Base-by-base conservation (phyloP, 805 yeast genomes). In the Vanderwaltozyma polyspora region DNA sequence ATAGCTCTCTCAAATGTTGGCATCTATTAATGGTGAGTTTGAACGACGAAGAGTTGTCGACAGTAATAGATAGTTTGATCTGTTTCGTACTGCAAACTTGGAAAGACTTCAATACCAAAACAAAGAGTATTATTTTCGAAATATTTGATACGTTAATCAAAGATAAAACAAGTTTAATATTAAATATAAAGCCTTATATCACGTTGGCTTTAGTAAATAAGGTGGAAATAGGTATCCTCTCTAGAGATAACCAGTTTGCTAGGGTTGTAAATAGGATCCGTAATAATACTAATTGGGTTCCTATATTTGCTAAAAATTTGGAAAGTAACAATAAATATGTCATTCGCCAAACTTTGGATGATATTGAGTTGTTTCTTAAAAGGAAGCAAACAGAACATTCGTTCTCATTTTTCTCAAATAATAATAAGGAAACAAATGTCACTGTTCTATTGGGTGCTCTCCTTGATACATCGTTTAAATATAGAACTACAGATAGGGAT, bases 61-160 rank as follows among this genome's bases (percentile, higher is more conserved):
- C 83, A 2, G 64, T 87, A 23, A 66, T 83, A 27, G 93, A 85
- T 52, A 70, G 83, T 25, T 66, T 86, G 1, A 65, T 85, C 10
- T 78, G 95, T 2, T 67, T 81, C 25, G 66, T 85, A 17, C 64
- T 81, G 27, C 91, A 83, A 51, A 70, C 70, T 36, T 85, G 86
- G 74, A 48, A 52, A 2, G 37, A 43, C 0, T 74, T 86, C 39
- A 64, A 68, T 26, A 48, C 48, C 4, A 65, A 66, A 21, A 67
- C 79, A 9, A 71, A 71, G 44, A 36, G 43, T 0, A 56, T 69
- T n/a, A 77, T 82, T 0, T 63, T 64, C 34, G 66, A 64, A 15
- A 66, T 83, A 8, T 54, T 84, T 27, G 59, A 48, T 22, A 43
- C 42, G 1, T 46, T 60, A 17, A 41, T 57, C 11, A 44, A 47